Percentiles rank a stretch among this genome's conserved stretches.
These are phyloP conservation scores for Barnettozyma pratensis DNA, from an alignment of 805 yeast species.

Conservation along the genomic window DNA sequence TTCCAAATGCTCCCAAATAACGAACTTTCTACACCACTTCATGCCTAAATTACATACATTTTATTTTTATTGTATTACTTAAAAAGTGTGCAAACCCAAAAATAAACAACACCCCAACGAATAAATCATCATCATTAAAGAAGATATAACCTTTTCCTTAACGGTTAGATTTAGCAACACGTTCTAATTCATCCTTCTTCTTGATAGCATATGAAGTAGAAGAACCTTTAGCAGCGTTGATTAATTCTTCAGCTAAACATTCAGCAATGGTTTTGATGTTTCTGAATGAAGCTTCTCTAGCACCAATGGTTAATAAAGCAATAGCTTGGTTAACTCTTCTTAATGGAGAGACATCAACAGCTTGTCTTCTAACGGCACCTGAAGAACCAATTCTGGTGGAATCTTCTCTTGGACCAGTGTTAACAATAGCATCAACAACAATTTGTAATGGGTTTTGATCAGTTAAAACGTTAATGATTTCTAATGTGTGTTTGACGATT, in stretches of 20 bases:
- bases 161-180: conserved; percentile 99
- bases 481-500: conserved; percentile 98
- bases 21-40: background rate
- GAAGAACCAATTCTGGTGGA: conserved; percentile 99
- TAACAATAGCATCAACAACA: conserved; percentile 97
- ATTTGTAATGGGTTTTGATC: conserved; percentile 99
- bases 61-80: conserved; percentile 4
- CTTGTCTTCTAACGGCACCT: conserved; percentile 99
- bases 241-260: conserved; percentile 99
- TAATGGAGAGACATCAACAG: conserved; percentile 99
- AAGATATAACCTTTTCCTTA: conserved; percentile 38
- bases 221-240: conserved; percentile 99
- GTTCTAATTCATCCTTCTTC: conserved; percentile 99
- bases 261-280: conserved; percentile 99
- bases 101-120: conserved; percentile 1
- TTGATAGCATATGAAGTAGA: conserved; percentile 99
- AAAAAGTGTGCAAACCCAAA: conserved; percentile 6
- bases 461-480: conserved; percentile 93
- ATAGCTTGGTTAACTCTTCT: conserved; percentile 99
- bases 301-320: conserved; percentile 97
- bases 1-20: too few relatives aligned
- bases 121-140: background rate
- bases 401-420: conserved; percentile 99
- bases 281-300: conserved; percentile 99
- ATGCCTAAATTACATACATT: conserved; percentile 4